These are phyloP conservation scores for Cutaneotrichosporon curvatum DNA, from an alignment of 1,284 basidiomycete genomes.

Conservation along the genomic window DNA sequence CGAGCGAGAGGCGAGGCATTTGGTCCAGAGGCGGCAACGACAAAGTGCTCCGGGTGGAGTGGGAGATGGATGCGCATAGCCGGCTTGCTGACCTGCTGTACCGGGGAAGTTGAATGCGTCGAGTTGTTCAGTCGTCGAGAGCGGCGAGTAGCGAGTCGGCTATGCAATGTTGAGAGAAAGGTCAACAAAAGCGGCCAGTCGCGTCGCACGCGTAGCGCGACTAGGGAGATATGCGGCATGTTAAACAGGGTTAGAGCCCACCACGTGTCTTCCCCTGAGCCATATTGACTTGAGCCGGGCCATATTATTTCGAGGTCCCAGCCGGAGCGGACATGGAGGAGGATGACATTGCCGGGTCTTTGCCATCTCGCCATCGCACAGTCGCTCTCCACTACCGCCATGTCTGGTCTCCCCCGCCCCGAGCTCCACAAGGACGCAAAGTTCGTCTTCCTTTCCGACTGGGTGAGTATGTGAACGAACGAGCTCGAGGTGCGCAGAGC, in stretches of 20 bases:
- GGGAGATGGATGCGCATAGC: slow-evolving; percentile 44
- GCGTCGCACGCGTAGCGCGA: neutral
- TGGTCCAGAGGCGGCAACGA: slow-evolving; percentile 9
- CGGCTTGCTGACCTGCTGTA: too few relatives aligned
- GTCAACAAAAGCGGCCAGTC: neutral
- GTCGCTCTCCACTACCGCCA: slow-evolving; percentile 1
- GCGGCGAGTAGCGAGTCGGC: neutral
- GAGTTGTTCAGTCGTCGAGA: too few relatives aligned
- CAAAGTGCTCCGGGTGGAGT: slow-evolving; percentile 34
- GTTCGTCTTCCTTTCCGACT: slow-evolving; percentile 81
- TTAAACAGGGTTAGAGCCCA: too few relatives aligned
- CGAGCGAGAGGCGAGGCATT: slow-evolving; percentile 31
- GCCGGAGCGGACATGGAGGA: too few relatives aligned
- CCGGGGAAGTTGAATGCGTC: too few relatives aligned
- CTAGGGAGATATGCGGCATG: neutral
- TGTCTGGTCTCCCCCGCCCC: slow-evolving; percentile 60
- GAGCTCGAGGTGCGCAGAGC: too few relatives aligned
- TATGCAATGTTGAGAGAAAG: neutral
- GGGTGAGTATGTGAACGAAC: slow-evolving; percentile 56
- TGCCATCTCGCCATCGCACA: neutral
- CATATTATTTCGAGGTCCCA: neutral
- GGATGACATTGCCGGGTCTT: too few relatives aligned
- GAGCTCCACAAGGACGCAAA: slow-evolving; percentile 69
- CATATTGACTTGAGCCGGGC: neutral
- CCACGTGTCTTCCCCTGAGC: neutral